phyloP scores from a whole-genome alignment of 2,329 filamentous ascomycete species.

The Clarireedia hainanense region DNA sequence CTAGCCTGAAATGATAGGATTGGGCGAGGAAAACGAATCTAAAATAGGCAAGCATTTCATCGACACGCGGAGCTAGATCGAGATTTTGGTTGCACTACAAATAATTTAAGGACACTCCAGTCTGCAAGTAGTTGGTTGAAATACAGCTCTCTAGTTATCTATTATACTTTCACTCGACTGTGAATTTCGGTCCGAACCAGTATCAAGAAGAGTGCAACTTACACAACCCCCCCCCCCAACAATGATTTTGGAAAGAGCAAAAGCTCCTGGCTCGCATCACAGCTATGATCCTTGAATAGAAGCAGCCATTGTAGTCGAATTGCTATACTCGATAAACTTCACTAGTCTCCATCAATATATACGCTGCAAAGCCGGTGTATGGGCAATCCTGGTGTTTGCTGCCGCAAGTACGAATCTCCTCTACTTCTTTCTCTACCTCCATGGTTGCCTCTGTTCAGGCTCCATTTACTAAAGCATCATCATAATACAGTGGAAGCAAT shows the following conservation, averaged over 20 bases:
- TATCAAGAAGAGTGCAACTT: no score
- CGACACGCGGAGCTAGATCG: no score
- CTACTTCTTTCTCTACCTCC: neutral
- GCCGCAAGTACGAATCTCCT: constrained; percentile 23
- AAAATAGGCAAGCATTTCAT: no score
- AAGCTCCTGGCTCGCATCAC: constrained; percentile 7
- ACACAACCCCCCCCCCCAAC: no score
- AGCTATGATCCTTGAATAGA: constrained; percentile 26
- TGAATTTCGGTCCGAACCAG: no score
- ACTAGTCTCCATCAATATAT: constrained; percentile 28
- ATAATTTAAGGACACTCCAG: no score
- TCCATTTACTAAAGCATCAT: neutral
- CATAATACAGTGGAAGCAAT: constrained; percentile 17
- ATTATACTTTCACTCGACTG: no score
- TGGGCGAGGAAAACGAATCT: no score
- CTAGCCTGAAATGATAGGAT: no score
- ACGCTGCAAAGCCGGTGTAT: constrained; percentile 28
- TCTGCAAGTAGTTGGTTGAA: no score
- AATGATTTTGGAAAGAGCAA: neutral
- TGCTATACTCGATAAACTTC: constrained; percentile 23
- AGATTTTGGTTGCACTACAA: no score
- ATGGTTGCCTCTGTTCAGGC: neutral
- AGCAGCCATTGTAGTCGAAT: constrained; percentile 26
- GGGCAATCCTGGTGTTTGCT: constrained; percentile 29
- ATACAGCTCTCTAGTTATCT: no score